Base-by-base conservation (phyloP, 306 rosid species). In the Quercus bicolor region DNA sequence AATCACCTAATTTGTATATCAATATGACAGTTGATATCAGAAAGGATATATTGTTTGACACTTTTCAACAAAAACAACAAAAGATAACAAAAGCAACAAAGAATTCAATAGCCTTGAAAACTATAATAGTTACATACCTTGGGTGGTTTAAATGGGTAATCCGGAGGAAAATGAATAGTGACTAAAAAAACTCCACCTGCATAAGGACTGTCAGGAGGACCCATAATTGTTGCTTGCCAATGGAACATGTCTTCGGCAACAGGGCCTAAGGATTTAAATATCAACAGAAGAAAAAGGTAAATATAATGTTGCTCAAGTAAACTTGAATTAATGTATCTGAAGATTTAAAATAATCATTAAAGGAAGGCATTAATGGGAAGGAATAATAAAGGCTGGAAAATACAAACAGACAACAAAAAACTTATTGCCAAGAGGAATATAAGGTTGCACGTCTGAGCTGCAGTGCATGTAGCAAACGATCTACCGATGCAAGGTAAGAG, bases 141-240 rank as follows among this genome's bases (percentile, higher is more conserved):
- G 1, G 90, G 92, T 56, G 92, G 90, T 80, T 89, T 86, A 64
- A 86, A 87, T 59, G 91, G 91, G 77, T 86, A 87, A 77, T 86
- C 89, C 0, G 87, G 85, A 70, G 91, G 91, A 79, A 91, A 91
- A 72, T 88, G 93, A 72, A 91, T 86, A 77, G 85, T 89, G 70
- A 83, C 88, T 70, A 88, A 90, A 83, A 89, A 92, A 56, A 85
- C 88, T 82, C 93, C 91, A 69, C 92, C 89, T 0, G 89, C 87
- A 75, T 86, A 89, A 10, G 94, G 92, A 78, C 94, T 90, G 76
- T 90, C 94, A 77, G 86, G 84, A 77, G 92, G 94, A 81, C 93
- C 94, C 94, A 92, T 88, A 83, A 87, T 87, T 56, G 92, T 90
- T 19, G 92, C 92, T 80, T 88, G 89, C 91, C 89, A 88, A 31